phyloP scores from a whole-genome alignment of 192 early-diverging fungal species.

The Entomortierella lignicola region DNA sequence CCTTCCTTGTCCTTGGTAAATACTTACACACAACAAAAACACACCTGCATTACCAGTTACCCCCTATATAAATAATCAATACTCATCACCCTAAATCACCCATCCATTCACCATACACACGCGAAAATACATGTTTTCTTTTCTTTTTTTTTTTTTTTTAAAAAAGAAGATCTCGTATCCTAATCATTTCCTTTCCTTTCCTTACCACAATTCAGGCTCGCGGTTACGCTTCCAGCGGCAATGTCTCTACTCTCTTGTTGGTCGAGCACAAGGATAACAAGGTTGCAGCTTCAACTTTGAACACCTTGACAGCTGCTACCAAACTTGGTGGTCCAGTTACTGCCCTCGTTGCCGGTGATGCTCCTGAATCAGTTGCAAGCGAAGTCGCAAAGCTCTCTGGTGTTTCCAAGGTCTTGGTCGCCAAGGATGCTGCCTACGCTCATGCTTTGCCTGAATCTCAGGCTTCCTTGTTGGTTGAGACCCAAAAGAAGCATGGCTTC shows the following conservation, averaged over 20 bases:
- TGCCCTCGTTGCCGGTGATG: constrained; percentile 88
- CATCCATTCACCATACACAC: background rate
- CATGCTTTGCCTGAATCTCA: constrained; percentile 85
- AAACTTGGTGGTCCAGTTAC: constrained; percentile 85
- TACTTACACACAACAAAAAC: background rate
- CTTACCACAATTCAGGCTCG: constrained; percentile 20
- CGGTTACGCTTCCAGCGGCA: constrained; percentile 62
- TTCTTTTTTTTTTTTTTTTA: too few relatives aligned
- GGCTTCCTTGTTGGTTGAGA: constrained; percentile 78
- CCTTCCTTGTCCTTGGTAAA: constrained; percentile 48
- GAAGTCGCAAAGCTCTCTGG: constrained; percentile 72
- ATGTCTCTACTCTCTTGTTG: constrained; percentile 83
- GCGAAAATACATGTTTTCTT: constrained; percentile 9
- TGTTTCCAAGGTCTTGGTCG: constrained; percentile 86
- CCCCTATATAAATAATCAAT: too few relatives aligned
- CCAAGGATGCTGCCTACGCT: constrained; percentile 81
- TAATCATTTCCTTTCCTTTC: background rate
- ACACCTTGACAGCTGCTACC: constrained; percentile 88
- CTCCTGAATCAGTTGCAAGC: constrained; percentile 73
- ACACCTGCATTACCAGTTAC: too few relatives aligned
- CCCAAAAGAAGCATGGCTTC: constrained; percentile 75
- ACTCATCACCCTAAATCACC: constrained; percentile 20
- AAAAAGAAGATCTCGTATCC: background rate
- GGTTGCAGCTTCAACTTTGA: constrained; percentile 79
- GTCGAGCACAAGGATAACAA: constrained; percentile 89